Base-by-base conservation (phyloP, 345 rosid species). In the Linum usitatissimum region DNA sequence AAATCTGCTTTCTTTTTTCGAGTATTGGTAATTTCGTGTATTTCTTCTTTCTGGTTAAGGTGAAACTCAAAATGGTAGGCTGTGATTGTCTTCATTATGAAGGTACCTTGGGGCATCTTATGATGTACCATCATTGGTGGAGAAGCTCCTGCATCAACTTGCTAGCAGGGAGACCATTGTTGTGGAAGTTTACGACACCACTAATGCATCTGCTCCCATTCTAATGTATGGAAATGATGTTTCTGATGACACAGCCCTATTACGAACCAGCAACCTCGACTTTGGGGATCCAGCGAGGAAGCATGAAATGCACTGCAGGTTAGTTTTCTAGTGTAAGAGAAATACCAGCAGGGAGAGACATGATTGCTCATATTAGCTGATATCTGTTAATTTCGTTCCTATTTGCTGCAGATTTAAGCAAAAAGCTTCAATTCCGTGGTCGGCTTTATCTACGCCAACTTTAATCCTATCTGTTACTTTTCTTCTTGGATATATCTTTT, bases 271-370 rank as follows among this genome's bases (percentile, higher is more conserved):
- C 75, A 61, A 71, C 64, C 84, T 92, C 63, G 97, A 92, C 71
- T 92, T 92, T 76, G 98, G 98, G 70, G 98, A 92, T 73, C 98
- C 97, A 53, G 68, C 68, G 59, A 75, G 97, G 77, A 89, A 76
- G 69, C 98, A 92, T 67, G 91, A 89, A 78, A 89, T 92, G 97
- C 95, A 78, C 66, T 92, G 98, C 93, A 84, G 98, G 98, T 87
- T 65, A 64, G 70, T 64, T 70, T 23, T 61, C 61, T 20, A 23
- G 28, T 23, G 14, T 62, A 63, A 42, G 30, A 36, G 7, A 61
- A 18, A 18, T 59, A 42, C 54, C n/a, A 34, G 59, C 38, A 30
- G 13, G 53, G 42, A 39, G 67, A 61, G 55, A 48, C 57, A 31
- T 45, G 60, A 59, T 64, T 45, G 42, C 55, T 53, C 65, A 59